Conservation (phyloP, 1,284 basidiomycete species). For the Naganishia cerealis region DNA sequence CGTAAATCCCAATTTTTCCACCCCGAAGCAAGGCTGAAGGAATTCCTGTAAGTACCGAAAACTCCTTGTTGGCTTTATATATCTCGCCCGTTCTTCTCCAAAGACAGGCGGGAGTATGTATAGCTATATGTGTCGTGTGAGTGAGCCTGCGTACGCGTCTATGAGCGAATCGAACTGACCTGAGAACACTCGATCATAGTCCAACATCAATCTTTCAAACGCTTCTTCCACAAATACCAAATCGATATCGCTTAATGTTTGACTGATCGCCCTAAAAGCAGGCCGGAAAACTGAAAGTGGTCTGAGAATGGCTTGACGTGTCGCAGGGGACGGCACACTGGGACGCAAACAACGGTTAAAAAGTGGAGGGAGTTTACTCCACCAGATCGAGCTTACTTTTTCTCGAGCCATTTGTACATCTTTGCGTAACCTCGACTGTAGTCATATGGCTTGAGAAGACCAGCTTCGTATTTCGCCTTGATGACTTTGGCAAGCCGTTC, state of each 20-base stretch:
- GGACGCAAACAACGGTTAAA: not conserved
- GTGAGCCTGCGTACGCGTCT: conserved; percentile 5
- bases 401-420: conserved; percentile 88
- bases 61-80: conserved; percentile 92
- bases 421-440: conserved; percentile 91
- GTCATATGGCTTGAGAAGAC: conserved; percentile 90
- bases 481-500: conserved; percentile 89
- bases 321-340: conserved; percentile 30
- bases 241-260: conserved; percentile 87
- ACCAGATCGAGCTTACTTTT: conserved; percentile 30
- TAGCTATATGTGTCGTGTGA: conserved; percentile 57
- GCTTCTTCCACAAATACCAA: conserved; percentile 97
- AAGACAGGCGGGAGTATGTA: conserved; percentile 93
- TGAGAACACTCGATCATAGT: conserved; percentile 93
- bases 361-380: not conserved
- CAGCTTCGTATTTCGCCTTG: conserved; percentile 94
- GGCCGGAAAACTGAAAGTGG: conserved; percentile 86
- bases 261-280: conserved; percentile 88
- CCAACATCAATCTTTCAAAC: conserved; percentile 88
- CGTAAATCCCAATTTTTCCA: conserved; percentile 93
- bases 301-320: conserved; percentile 58
- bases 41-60: conserved; percentile 48
- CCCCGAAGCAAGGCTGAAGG: conserved; percentile 43
- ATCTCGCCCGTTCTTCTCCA: conserved; percentile 98
- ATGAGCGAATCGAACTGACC: conserved; percentile 39